Conservation (phyloP, 169 alveolate species). For the Eimeria mitis region DNA sequence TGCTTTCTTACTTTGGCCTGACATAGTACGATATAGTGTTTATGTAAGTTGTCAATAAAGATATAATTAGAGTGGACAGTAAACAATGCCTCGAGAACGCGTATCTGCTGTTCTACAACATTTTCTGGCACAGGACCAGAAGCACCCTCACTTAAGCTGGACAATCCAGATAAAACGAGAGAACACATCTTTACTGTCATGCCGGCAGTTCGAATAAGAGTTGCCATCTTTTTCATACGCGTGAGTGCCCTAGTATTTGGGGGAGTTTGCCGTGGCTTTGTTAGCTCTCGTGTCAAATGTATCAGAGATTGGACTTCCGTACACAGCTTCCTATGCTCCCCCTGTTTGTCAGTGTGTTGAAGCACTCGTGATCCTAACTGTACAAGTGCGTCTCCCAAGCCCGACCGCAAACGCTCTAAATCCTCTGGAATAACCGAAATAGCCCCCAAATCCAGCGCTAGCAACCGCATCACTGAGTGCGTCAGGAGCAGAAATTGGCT, state of each 20-base stretch:
- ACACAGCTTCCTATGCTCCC: not conserved
- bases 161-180: not conserved
- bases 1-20: not conserved
- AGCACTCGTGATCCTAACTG: not conserved
- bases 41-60: not conserved
- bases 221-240: not conserved
- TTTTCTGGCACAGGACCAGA: not conserved
- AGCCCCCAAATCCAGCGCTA: conserved; percentile 7
- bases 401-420: not conserved
- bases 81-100: not conserved
- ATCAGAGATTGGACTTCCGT: not conserved
- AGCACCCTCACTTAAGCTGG: not conserved
- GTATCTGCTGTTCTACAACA: not conserved
- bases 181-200: not conserved
- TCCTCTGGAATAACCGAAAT: not conserved
- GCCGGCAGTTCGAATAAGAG: not conserved
- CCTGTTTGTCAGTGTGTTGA: not conserved
- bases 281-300: not conserved
- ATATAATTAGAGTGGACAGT: not conserved
- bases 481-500: conserved; percentile 1
- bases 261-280: not conserved
- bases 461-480: not conserved
- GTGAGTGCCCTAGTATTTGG: not conserved
- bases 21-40: not conserved
- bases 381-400: not conserved